Evolutionary conservation across 1,284 basidiomycete species (phyloP).

Genomic region (Ceratobasidium sp.): DNA sequence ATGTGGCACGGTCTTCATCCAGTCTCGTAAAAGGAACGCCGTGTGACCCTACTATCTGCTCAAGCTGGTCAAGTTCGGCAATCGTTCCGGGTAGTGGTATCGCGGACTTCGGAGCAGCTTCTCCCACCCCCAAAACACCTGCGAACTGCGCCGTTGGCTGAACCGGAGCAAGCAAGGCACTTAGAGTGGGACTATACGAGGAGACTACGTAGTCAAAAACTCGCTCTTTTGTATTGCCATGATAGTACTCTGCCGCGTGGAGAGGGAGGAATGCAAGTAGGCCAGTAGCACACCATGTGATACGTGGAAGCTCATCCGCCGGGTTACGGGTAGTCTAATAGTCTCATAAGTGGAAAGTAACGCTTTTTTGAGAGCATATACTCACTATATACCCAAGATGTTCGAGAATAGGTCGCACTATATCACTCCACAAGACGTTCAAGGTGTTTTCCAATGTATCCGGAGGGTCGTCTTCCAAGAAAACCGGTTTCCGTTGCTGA

Average conservation of each 20-base stretch:
- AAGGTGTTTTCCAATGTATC: not conserved
- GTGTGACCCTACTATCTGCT: not conserved
- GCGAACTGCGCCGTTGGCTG: not conserved
- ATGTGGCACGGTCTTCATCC: not conserved
- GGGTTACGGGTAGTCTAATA: no score
- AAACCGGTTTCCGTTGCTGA: not conserved
- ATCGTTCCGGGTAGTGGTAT: not conserved
- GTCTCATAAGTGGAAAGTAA: no score
- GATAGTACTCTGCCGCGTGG: not conserved
- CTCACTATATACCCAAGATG: not conserved
- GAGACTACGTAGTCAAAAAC: not conserved
- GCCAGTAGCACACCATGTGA: constrained; percentile 32
- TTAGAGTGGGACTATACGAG: not conserved
- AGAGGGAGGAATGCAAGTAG: constrained; percentile 8
- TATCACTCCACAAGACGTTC: not conserved
- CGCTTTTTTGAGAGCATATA: no score
- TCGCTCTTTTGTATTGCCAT: not conserved
- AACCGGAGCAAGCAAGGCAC: not conserved
- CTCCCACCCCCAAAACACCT: not conserved
- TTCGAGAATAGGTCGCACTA: not conserved
- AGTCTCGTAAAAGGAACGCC: not conserved
- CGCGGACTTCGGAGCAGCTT: not conserved
- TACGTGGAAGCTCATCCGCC: no score
- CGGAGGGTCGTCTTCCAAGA: not conserved
- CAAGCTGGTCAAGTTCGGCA: not conserved